These are phyloP conservation scores for Polyrhizophydium stewartii DNA, from an alignment of 371 early-diverging fungal genomes.

Conservation along the genomic window DNA sequence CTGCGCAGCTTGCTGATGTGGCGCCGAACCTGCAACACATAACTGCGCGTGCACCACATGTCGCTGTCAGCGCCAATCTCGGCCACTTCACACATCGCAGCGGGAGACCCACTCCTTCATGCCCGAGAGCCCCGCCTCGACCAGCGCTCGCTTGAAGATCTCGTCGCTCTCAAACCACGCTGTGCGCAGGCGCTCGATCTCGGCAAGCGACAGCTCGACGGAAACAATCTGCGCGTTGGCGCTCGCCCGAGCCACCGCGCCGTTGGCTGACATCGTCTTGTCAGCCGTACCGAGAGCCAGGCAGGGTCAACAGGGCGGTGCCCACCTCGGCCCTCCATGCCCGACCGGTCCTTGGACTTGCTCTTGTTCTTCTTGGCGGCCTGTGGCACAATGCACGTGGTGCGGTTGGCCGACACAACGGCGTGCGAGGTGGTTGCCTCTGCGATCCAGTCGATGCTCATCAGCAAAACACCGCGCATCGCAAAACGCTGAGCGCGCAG, in stretches of 20 bases:
- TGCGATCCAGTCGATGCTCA: too few species aligned
- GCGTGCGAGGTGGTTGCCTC: too few species aligned
- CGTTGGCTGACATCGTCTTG: neutral
- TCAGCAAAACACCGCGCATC: too few species aligned
- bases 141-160: conserved; percentile 7
- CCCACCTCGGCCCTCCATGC: conserved; percentile 3
- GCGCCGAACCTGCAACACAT: neutral
- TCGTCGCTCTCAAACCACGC: conserved; percentile 13
- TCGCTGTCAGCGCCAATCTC: neutral
- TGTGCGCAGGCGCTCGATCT: neutral
- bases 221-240: conserved; percentile 6
- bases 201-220: conserved; percentile 6
- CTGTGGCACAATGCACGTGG: conserved; percentile 6
- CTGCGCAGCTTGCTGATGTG: neutral
- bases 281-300: neutral
- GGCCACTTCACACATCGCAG: neutral
- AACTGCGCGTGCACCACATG: neutral
- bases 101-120: neutral
- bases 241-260: neutral
- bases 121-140: neutral
- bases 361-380: conserved; percentile 4
- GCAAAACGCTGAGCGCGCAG: too few species aligned
- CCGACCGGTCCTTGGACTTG: conserved; percentile 1
- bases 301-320: neutral
- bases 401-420: neutral